Evolutionary conservation across 768 basidiomycete genomes (phyloP), one percentile per base, ranked within the genome.

Genomic region (Kondoa malvinella): DNA sequence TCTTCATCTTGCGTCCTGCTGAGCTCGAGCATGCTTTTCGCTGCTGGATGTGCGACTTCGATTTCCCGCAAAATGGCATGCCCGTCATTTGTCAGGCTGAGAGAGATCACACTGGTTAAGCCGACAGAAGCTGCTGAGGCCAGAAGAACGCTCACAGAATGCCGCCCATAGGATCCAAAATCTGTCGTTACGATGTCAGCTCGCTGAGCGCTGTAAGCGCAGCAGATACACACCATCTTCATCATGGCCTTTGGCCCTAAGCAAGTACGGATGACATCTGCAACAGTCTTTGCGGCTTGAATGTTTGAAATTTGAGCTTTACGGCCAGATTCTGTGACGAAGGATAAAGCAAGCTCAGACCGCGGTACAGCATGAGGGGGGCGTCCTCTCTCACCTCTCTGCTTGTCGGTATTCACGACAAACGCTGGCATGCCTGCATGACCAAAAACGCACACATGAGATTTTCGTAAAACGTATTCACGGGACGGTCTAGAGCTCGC

Each of bases 11-110:
- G 95, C 0, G 95, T 97, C 76, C 95, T 80, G 73, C 89, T 90
- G 14, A 97, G 84, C 79, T 99, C 95, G 71, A 99, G 95, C 94
- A 99, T 97, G 73, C 92, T 95, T 81, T 97, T 99, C 29, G 95
- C 94, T 30, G 95, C 95, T 1, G 94, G 95, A 74, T 99, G 95
- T 1, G 92, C 92, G 32, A 99, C 95, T 73, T 99, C 95, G 72
- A 97, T 99, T 78, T 99, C 95, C 65, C 95, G 86, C 56, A 97
- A 80, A 71, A 99, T 97, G 1, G 95, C 92, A 74, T 99, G 96
- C n/a, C 95, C 94, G 75, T 99, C 94, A 77, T 97, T 96, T 1
- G 95, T 97, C 25, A 96, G 80, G 70, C 92, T 95, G 72, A n/a
- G n/a, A n/a, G n/a, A n/a, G n/a, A 30, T 34, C 16, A 40, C 15